phyloP scores from a whole-genome alignment of 2,329 filamentous ascomycete genomes.

The Metarhizium guizhouense region DNA sequence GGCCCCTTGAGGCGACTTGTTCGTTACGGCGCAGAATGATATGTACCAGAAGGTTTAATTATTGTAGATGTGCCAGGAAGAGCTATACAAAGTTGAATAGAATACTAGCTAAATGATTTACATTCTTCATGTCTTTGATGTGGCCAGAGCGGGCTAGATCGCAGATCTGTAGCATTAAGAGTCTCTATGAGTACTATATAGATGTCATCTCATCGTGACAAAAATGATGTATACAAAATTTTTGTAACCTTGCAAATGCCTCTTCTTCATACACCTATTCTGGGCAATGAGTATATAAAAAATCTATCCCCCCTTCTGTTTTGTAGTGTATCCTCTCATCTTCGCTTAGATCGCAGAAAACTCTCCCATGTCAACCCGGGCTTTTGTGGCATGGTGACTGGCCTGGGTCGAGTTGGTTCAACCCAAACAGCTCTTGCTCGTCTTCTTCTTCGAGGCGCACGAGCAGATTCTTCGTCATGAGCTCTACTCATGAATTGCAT shows the following conservation, averaged over 20 bases:
- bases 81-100: not conserved
- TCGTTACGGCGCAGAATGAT: constrained; percentile 18
- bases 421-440: constrained; percentile 10
- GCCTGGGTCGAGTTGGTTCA: constrained; percentile 11
- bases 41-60: not conserved
- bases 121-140: not conserved
- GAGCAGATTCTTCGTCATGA: constrained; percentile 4
- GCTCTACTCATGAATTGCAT: constrained; percentile 17
- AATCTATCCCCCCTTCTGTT: too few species aligned
- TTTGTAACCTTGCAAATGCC: not conserved
- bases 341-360: constrained; percentile 15
- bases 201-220: constrained; percentile 1
- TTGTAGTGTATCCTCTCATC: constrained; percentile 7
- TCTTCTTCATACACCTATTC: too few species aligned
- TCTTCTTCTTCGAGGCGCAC: constrained; percentile 6
- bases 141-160: not conserved
- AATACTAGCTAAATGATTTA: not conserved
- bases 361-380: constrained; percentile 14
- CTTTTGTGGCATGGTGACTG: constrained; percentile 5
- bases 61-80: not conserved
- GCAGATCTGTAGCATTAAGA: not conserved
- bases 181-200: not conserved
- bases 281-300: not conserved
- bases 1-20: constrained; percentile 41
- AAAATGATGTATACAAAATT: not conserved